These are phyloP conservation scores for Albatrellus ellisii DNA, from an alignment of 768 basidiomycete species.

Conservation along the genomic window DNA sequence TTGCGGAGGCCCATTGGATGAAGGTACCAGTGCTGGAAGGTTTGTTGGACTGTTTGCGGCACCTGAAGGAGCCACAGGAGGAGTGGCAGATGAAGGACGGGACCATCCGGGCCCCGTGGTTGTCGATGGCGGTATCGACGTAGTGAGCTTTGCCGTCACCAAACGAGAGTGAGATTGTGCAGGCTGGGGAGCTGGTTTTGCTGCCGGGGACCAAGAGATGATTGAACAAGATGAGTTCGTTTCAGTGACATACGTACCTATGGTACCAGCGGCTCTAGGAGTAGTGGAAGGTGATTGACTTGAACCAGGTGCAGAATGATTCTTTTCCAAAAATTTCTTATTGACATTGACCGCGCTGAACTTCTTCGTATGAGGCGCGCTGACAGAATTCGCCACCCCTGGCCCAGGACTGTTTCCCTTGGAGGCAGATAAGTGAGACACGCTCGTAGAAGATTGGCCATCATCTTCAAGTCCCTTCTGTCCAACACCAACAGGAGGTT, in stretches of 20 bases:
- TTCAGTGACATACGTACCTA: constrained; percentile 27
- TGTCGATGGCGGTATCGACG: constrained; percentile 41
- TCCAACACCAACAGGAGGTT: constrained; percentile 7
- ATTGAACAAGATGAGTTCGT: not conserved
- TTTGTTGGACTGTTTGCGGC: constrained; percentile 27
- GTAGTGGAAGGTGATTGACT: constrained; percentile 30
- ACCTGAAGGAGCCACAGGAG: constrained; percentile 37
- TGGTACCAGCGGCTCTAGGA: constrained; percentile 37
- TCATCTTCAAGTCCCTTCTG: constrained; percentile 6
- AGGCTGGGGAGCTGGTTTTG: constrained; percentile 42
- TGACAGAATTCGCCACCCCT: constrained; percentile 7
- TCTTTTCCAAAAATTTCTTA: constrained; percentile 94
- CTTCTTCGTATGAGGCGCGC: constrained; percentile 56
- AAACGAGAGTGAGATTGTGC: constrained; percentile 62
- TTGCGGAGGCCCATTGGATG: constrained; percentile 27
- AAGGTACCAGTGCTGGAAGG: constrained; percentile 16
- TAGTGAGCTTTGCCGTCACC: constrained; percentile 79
- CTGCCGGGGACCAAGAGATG: no score
- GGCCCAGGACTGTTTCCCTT: constrained; percentile 7
- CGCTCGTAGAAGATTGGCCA: not conserved
- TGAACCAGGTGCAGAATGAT: constrained; percentile 42
- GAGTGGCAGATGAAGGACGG: constrained; percentile 60
- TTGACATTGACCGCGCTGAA: constrained; percentile 88
- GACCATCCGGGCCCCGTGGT: constrained; percentile 63
- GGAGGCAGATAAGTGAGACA: constrained; percentile 1